A percentile compares a stretch with the other conserved stretches of the same genome.
Evolutionary conservation across 2,329 filamentous ascomycete genomes (phyloP).

Genomic region (Aspergillus aculeatus): DNA sequence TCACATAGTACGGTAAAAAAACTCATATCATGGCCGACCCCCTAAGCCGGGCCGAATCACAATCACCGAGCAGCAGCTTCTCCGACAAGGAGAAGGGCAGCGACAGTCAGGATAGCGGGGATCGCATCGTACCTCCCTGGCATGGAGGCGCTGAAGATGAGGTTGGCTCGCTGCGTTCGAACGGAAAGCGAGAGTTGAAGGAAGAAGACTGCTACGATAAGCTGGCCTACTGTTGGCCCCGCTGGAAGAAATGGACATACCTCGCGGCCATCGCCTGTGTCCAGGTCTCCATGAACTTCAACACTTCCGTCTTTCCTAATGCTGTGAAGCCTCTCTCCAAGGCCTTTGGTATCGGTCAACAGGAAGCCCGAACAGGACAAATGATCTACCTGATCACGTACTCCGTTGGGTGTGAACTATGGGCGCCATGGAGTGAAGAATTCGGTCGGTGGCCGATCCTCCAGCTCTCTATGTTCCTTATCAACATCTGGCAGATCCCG

Average conservation of each 20-base stretch:
- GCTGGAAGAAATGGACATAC: constrained; percentile 34
- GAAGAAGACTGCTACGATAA: constrained; percentile 60
- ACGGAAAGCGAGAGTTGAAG: constrained; percentile 36
- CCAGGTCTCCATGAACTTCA: constrained; percentile 73
- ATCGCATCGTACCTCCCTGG: background rate
- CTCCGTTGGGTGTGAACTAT: constrained; percentile 78
- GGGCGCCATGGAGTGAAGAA: constrained; percentile 82
- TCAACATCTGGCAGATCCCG: constrained; percentile 71
- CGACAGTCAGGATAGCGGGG: constrained; percentile 1
- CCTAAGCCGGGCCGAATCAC: background rate
- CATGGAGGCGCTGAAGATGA: background rate
- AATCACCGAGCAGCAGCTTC: background rate
- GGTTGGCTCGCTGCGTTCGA: constrained; percentile 2
- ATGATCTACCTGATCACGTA: constrained; percentile 74
- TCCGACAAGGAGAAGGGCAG: background rate
- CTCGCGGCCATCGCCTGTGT: constrained; percentile 63
- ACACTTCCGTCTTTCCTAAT: constrained; percentile 68
- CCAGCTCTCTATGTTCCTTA: constrained; percentile 67
- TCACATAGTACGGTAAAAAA: background rate
- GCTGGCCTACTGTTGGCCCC: constrained; percentile 57
- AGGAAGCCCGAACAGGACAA: constrained; percentile 67
- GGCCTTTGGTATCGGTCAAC: constrained; percentile 64
- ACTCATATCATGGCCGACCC: background rate
- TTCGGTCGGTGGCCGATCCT: constrained; percentile 71
- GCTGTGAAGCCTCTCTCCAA: constrained; percentile 61